phyloP scores from a whole-genome alignment of 768 basidiomycete species.

The Mycena vulgaris region DNA sequence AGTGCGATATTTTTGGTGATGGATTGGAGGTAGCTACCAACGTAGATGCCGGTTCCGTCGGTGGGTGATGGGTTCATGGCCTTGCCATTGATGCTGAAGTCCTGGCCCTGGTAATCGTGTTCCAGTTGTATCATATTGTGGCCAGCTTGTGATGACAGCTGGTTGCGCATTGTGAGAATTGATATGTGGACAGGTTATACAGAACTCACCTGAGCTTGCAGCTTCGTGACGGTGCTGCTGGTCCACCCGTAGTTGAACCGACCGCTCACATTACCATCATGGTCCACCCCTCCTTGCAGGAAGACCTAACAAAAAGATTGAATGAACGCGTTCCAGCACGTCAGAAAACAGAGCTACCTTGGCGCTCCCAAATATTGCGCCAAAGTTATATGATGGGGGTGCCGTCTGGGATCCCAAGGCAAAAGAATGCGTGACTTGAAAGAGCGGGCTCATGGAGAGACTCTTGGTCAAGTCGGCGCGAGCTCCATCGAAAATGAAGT shows the following conservation, averaged over 20 bases:
- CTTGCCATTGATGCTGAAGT: conserved; percentile 90
- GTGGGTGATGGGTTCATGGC: conserved; percentile 92
- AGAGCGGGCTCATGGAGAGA: conserved; percentile 93
- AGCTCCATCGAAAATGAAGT: conserved; percentile 98
- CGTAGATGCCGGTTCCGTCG: conserved; percentile 92
- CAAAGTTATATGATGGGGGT: conserved; percentile 94
- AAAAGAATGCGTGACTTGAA: conserved; percentile 99
- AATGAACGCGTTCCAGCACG: conserved; percentile 32
- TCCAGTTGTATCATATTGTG: conserved; percentile 96
- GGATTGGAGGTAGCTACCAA: conserved; percentile 94
- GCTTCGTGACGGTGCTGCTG: conserved; percentile 81
- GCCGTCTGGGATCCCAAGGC: conserved; percentile 88
- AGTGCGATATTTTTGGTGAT: conserved; percentile 91
- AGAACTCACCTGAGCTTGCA: conserved; percentile 84
- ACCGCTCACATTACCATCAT: conserved; percentile 91
- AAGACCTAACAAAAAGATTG: conserved; percentile 71
- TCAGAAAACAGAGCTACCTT: conserved; percentile 62
- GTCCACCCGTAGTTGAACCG: conserved; percentile 94
- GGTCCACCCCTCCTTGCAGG: conserved; percentile 94
- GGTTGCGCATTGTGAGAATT: conserved; percentile 38
- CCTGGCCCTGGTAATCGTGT: conserved; percentile 92
- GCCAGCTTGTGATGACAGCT: conserved; percentile 84
- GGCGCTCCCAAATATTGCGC: conserved; percentile 90
- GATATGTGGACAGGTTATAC: conserved; percentile 7
- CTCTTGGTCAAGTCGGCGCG: conserved; percentile 96